Evolutionary conservation across 2,329 filamentous ascomycete genomes (phyloP).

Genomic region (Exserohilum rostratum): DNA sequence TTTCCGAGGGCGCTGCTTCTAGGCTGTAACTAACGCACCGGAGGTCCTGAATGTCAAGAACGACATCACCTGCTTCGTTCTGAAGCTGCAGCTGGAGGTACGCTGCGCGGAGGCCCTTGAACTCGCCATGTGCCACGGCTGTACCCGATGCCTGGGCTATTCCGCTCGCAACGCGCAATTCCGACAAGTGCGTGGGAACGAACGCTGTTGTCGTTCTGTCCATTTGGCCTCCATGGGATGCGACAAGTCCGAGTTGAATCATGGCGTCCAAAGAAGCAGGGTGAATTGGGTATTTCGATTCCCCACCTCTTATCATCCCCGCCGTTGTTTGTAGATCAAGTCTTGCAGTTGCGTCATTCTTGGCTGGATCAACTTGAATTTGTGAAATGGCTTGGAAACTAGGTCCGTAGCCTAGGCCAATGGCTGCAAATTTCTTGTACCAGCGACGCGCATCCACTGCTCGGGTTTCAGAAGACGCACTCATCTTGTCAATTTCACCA

Average conservation of each 20-base stretch:
- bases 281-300: conserved; percentile 43
- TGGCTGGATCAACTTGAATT: not conserved
- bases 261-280: conserved; percentile 41
- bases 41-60: not conserved
- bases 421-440: conserved; percentile 25
- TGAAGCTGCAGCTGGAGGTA: not conserved
- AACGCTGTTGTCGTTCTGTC: conserved; percentile 9
- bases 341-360: conserved; percentile 12
- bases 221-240: conserved; percentile 20
- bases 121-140: too few species aligned
- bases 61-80: not conserved
- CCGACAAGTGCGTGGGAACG: conserved; percentile 13
- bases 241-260: conserved; percentile 34
- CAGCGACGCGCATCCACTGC: conserved; percentile 5
- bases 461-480: not conserved
- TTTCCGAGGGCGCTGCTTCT: too few species aligned
- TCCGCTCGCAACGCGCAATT: not conserved
- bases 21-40: not conserved
- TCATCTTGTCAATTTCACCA: not conserved
- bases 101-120: not conserved
- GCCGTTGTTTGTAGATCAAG: conserved; percentile 16
- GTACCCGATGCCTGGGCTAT: too few species aligned
- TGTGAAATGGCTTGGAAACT: conserved; percentile 18
- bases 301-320: conserved; percentile 14
- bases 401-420: conserved; percentile 29